These are phyloP conservation scores for Coriolopsis trogii DNA, from an alignment of 1,284 basidiomycete genomes.

Conservation along the genomic window DNA sequence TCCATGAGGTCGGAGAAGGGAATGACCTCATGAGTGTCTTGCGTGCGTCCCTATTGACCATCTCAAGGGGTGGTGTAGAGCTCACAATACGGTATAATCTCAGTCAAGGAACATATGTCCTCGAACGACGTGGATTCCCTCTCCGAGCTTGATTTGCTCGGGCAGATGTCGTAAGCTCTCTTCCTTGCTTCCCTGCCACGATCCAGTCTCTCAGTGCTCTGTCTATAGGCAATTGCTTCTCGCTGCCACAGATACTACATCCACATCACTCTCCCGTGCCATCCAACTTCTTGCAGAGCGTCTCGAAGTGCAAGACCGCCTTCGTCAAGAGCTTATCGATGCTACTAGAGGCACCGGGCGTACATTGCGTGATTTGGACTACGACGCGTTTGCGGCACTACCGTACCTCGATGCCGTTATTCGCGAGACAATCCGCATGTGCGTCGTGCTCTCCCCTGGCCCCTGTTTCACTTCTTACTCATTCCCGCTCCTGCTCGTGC, in stretches of 20 bases:
- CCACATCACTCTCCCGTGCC: slow-evolving; percentile 26
- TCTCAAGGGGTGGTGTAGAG: too few species aligned
- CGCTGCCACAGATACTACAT: slow-evolving; percentile 34
- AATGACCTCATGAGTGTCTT: slow-evolving; percentile 33
- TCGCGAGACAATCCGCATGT: slow-evolving; percentile 40
- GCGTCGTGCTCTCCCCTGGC: slow-evolving; percentile 33
- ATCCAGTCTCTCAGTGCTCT: neutral
- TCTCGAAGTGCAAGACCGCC: slow-evolving; percentile 26
- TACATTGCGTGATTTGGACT: slow-evolving; percentile 14
- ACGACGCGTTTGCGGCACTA: slow-evolving; percentile 25
- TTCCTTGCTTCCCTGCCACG: neutral
- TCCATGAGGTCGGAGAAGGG: slow-evolving; percentile 9
- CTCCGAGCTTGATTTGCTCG: slow-evolving; percentile 19
- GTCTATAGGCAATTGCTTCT: slow-evolving; percentile 29
- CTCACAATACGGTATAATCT: neutral
- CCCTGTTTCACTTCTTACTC: neutral
- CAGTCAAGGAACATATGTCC: slow-evolving; percentile 19
- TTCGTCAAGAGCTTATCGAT: slow-evolving; percentile 29
- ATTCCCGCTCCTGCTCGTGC: neutral
- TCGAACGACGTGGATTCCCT: slow-evolving; percentile 13
- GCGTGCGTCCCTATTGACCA: slow-evolving; percentile 15
- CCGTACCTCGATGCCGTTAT: slow-evolving; percentile 59
- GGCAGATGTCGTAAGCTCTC: slow-evolving; percentile 25
- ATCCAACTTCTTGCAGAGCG: slow-evolving; percentile 29
- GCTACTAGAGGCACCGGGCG: slow-evolving; percentile 20